A percentile compares a stretch with the other conserved stretches of the same genome.
phyloP scores from a whole-genome alignment of 73 alveolate species.

The Paramecium sexaurelia region DNA sequence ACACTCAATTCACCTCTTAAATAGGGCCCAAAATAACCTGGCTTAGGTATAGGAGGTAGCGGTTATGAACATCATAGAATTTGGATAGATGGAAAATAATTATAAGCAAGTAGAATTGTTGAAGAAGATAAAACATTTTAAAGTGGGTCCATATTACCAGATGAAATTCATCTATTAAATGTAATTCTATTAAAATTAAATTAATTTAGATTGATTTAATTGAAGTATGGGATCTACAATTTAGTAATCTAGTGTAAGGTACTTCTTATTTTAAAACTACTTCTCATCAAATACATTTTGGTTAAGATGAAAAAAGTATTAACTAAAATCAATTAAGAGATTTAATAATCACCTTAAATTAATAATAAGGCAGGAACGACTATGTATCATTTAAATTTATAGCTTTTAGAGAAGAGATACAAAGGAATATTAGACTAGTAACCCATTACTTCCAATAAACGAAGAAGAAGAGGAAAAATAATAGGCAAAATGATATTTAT shows the following conservation, averaged over 20 bases:
- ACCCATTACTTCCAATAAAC: constrained; percentile 9
- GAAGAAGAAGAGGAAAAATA: constrained; percentile 24
- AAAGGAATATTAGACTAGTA: not conserved
- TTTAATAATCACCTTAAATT: constrained; percentile 25
- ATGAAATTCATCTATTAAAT: not conserved
- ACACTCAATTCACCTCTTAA: not conserved
- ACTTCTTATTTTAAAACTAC: constrained; percentile 48
- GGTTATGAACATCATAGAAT: constrained; percentile 54
- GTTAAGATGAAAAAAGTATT: not conserved
- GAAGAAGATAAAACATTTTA: constrained; percentile 54
- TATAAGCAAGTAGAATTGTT: not conserved
- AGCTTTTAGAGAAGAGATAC: not conserved
- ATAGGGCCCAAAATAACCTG: constrained; percentile 33
- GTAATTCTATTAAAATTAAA: not conserved
- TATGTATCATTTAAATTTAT: not conserved
- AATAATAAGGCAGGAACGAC: constrained; percentile 22
- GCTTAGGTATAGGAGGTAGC: constrained; percentile 57
- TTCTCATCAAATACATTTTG: not conserved
- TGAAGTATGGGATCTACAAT: constrained; percentile 24
- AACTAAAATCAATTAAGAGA: constrained; percentile 33
- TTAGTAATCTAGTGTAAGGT: not conserved
- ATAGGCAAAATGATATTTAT: not conserved
- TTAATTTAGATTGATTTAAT: constrained; percentile 16
- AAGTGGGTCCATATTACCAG: constrained; percentile 15
- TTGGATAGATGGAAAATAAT: constrained; percentile 56